These are phyloP conservation scores for Xylariaceae sp. DNA, from an alignment of 2,329 filamentous ascomycete genomes.

Conservation along the genomic window DNA sequence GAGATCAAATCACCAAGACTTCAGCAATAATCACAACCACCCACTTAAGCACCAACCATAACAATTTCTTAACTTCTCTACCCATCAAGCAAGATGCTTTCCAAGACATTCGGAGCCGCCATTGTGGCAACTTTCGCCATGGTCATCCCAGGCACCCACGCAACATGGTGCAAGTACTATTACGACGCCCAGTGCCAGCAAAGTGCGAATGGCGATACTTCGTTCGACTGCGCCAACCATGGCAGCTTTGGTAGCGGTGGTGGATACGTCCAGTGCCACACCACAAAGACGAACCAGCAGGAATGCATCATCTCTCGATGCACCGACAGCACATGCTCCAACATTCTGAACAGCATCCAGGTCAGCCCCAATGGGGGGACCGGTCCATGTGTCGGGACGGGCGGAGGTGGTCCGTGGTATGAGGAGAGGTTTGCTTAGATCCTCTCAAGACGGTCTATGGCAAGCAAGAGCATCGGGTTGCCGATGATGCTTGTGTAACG, in stretches of 20 bases:
- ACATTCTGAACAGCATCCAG: conserved; percentile 1
- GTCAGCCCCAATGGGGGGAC: conserved; percentile 1
- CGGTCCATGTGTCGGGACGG: not conserved
- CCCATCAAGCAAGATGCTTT: conserved; percentile 1
- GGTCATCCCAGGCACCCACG: conserved; percentile 1
- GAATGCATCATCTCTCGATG: conserved; percentile 3
- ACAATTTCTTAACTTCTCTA: not conserved
- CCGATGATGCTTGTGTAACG: not conserved
- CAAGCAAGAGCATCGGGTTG: not conserved
- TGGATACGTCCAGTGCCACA: conserved; percentile 3
- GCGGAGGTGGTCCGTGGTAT: conserved; percentile 1
- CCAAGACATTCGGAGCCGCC: conserved; percentile 1
- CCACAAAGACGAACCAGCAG: conserved; percentile 3
- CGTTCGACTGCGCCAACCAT: conserved; percentile 4
- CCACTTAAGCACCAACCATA: conserved; percentile 1
- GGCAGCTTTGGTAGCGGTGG: conserved; percentile 5
- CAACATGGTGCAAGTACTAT: conserved; percentile 4
- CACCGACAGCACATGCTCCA: conserved; percentile 1
- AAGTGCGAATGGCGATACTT: not conserved
- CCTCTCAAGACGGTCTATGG: not conserved
- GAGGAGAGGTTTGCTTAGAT: conserved; percentile 2
- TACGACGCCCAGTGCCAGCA: conserved; percentile 5
- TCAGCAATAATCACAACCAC: not conserved
- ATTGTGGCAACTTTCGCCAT: not conserved
- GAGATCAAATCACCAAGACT: not conserved